Conservation (phyloP, 345 rosid genomes). For the Heritiera littoralis region DNA sequence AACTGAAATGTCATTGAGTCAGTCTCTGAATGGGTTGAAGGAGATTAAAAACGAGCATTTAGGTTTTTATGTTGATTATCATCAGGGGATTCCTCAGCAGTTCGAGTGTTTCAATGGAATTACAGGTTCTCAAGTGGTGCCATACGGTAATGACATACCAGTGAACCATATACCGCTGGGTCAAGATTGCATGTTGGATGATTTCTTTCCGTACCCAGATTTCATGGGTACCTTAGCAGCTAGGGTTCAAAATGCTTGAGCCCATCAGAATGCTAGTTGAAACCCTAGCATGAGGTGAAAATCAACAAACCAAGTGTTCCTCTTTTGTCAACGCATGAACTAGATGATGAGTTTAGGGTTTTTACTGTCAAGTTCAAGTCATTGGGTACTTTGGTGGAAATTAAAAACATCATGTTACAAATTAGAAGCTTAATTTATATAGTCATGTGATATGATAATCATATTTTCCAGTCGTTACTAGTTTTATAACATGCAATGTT, state of each 20-base stretch:
- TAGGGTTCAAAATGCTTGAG: constrained; percentile 40
- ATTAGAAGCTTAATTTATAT: not conserved
- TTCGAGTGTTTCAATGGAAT: constrained; percentile 30
- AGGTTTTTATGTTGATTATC: constrained; percentile 19
- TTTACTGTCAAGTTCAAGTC: not conserved
- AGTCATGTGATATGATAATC: not conserved
- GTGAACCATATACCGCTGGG: constrained; percentile 29
- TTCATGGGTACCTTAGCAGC: constrained; percentile 35
- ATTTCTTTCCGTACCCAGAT: constrained; percentile 44
- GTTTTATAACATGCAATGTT: not conserved
- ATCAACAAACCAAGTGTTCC: not conserved
- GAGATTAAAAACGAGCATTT: constrained; percentile 22
- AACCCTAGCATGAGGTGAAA: not conserved
- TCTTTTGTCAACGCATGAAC: not conserved
- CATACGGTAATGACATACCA: constrained; percentile 17
- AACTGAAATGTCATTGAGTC: not conserved
- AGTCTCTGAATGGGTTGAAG: constrained; percentile 13
- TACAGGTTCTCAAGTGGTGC: constrained; percentile 14
- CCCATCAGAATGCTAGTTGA: not conserved
- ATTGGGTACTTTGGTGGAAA: not conserved
- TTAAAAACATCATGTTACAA: not conserved
- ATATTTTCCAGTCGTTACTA: not conserved
- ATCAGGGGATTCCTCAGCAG: constrained; percentile 21
- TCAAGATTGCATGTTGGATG: constrained; percentile 34
- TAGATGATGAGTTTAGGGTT: not conserved